phyloP scores from a whole-genome alignment of 2,329 filamentous ascomycete species.

The Pyricularia grisea region DNA sequence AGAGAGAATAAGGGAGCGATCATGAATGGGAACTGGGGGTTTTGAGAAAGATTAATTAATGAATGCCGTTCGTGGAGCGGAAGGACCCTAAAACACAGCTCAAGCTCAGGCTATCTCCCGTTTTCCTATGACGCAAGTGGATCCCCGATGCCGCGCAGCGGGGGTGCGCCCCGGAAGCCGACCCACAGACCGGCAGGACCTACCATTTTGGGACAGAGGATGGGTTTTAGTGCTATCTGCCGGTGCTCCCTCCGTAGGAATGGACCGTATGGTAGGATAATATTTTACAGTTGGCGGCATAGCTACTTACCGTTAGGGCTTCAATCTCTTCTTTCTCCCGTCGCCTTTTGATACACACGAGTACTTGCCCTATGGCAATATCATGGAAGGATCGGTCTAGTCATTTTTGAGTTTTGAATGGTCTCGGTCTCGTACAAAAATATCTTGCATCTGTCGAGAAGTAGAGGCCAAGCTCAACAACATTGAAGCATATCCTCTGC shows the following conservation, averaged over 20 bases:
- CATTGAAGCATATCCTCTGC: no score
- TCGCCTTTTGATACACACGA: no score
- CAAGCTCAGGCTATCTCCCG: background rate
- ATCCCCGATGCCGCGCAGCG: background rate
- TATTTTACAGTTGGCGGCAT: background rate
- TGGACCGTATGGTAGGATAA: background rate
- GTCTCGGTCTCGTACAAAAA: no score
- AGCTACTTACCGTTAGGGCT: background rate
- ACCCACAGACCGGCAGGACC: constrained; percentile 1
- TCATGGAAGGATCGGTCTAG: no score
- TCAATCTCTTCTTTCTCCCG: background rate
- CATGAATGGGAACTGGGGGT: background rate
- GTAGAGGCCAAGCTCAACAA: no score
- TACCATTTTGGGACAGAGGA: background rate
- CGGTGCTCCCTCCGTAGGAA: no score
- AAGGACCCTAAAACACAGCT: background rate
- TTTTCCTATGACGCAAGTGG: background rate
- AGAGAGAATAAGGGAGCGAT: background rate
- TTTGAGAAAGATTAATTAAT: background rate
- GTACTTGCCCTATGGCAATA: no score
- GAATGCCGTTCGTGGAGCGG: background rate
- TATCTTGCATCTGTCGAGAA: no score
- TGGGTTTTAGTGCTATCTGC: no score
- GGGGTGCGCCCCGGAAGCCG: background rate
- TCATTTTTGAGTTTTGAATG: no score